Percentiles rank a stretch among this genome's conserved stretches.
Conservation (phyloP, 1,284 basidiomycete genomes). For the Rhodotorula sp. region DNA sequence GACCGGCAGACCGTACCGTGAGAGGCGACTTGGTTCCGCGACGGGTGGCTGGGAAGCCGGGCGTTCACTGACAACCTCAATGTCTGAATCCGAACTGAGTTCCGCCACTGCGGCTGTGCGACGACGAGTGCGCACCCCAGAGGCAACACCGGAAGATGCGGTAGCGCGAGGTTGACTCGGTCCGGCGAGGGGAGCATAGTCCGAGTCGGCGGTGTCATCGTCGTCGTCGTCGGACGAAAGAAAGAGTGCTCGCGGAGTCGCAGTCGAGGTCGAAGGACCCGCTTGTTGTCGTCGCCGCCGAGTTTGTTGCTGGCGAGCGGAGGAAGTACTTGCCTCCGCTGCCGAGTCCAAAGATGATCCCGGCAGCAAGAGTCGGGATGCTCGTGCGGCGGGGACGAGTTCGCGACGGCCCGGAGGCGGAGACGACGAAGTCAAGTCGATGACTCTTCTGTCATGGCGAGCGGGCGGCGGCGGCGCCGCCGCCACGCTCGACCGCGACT, state of each 20-base stretch:
- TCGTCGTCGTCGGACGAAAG: conserved; percentile 11
- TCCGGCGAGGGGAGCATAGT: neutral
- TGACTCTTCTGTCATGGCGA: neutral
- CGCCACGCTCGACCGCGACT: neutral
- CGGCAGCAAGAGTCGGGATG: conserved; percentile 8
- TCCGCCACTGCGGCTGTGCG: neutral
- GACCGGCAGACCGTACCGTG: neutral
- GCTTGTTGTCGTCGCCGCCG: neutral
- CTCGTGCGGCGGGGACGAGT: conserved; percentile 6
- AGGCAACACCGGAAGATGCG: too few relatives aligned
- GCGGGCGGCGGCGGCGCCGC: neutral
- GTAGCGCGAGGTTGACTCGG: too few relatives aligned
- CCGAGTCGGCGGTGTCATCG: conserved; percentile 13
- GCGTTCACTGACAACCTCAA: conserved; percentile 22
- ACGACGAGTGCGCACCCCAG: too few relatives aligned
- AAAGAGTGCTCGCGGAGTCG: neutral
- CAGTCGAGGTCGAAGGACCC: neutral
- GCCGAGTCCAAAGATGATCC: neutral
- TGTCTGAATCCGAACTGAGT: conserved; percentile 13
- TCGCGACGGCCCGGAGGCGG: neutral
- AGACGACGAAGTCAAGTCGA: conserved; percentile 25
- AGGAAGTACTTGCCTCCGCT: neutral
- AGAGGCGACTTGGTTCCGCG: neutral
- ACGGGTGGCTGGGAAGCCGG: neutral
- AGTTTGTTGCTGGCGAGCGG: neutral